Conservation (phyloP, 352 stramenopile genomes). For the Lagenidium giganteum region DNA sequence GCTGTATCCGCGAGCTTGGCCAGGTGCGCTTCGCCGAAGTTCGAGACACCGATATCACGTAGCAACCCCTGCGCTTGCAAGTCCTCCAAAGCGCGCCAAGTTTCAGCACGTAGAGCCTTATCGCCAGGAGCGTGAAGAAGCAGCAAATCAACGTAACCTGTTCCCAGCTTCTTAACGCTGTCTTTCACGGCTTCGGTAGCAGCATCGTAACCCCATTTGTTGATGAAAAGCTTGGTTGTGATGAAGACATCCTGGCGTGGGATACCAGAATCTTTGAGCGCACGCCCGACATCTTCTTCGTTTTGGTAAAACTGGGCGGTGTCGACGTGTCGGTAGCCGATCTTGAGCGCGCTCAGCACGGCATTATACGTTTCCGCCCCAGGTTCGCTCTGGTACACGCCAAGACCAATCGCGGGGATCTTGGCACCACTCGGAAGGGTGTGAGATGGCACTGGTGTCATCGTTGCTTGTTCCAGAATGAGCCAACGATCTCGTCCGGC, state of each 20-base stretch:
- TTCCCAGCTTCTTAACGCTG: conserved; percentile 31
- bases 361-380: conserved; percentile 19
- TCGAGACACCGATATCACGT: conserved; percentile 71
- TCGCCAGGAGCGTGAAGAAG: conserved; percentile 53
- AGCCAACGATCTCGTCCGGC: too few relatives aligned
- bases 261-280: conserved; percentile 39
- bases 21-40: conserved; percentile 70
- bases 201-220: conserved; percentile 49
- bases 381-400: conserved; percentile 17
- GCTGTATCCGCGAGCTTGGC: conserved; percentile 41
- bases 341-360: conserved; percentile 23
- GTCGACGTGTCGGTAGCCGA: conserved; percentile 74
- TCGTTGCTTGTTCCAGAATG: too few relatives aligned
- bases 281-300: conserved; percentile 56
- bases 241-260: conserved; percentile 62
- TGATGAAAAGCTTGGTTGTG: conserved; percentile 55
- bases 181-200: conserved; percentile 26
- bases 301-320: conserved; percentile 72
- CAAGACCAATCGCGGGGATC: conserved; percentile 23
- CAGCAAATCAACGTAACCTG: conserved; percentile 53
- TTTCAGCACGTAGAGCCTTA: conserved; percentile 21
- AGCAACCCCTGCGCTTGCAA: conserved; percentile 27
- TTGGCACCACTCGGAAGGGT: conserved; percentile 10
- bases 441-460: neutral
- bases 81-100: conserved; percentile 27